Conservation (phyloP, 2,329 filamentous ascomycete species). For the Calonectria pauciramosa region DNA sequence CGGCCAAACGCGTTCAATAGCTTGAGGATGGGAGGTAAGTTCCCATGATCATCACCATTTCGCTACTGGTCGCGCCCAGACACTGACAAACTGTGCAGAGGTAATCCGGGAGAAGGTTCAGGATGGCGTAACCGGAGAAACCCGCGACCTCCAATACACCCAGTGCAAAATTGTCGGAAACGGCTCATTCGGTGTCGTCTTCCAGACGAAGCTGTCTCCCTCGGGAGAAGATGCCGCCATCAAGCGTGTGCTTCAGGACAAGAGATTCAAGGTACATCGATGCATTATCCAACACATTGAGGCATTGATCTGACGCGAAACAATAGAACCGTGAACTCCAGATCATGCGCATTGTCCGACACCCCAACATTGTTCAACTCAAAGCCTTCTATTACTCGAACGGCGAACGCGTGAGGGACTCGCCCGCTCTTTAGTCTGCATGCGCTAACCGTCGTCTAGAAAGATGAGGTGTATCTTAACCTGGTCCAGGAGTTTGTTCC, state of each 20-base stretch:
- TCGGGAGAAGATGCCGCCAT: slow-evolving; percentile 98
- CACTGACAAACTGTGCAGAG: slow-evolving; percentile 69
- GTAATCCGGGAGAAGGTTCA: slow-evolving; percentile 99
- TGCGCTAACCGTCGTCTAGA: slow-evolving; percentile 63
- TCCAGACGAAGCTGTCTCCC: slow-evolving; percentile 98
- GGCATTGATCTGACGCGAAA: slow-evolving; percentile 32
- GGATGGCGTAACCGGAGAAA: slow-evolving; percentile 96
- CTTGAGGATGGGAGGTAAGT: slow-evolving; percentile 97
- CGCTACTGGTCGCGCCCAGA: slow-evolving; percentile 1
- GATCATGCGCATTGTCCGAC: slow-evolving; percentile 99
- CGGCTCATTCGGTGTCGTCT: slow-evolving; percentile 98
- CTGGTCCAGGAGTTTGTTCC: slow-evolving; percentile 98
- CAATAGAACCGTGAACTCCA: slow-evolving; percentile 96
- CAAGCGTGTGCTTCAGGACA: slow-evolving; percentile 98
- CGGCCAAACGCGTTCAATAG: slow-evolving; percentile 89
- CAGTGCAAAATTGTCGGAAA: slow-evolving; percentile 99
- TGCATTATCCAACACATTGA: not conserved
- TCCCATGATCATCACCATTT: slow-evolving; percentile 27
- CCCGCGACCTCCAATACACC: slow-evolving; percentile 96
- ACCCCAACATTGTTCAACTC: slow-evolving; percentile 98
- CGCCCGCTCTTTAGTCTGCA: not conserved
- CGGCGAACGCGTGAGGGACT: slow-evolving; percentile 84
- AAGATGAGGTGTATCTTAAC: slow-evolving; percentile 99
- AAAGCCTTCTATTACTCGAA: slow-evolving; percentile 99
- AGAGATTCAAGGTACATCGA: slow-evolving; percentile 91